A percentile compares a stretch with the other conserved stretches of the same genome.
These are phyloP conservation scores for Umbellularia californica DNA, from an alignment of 164 flowering plant species.

Conservation along the genomic window DNA sequence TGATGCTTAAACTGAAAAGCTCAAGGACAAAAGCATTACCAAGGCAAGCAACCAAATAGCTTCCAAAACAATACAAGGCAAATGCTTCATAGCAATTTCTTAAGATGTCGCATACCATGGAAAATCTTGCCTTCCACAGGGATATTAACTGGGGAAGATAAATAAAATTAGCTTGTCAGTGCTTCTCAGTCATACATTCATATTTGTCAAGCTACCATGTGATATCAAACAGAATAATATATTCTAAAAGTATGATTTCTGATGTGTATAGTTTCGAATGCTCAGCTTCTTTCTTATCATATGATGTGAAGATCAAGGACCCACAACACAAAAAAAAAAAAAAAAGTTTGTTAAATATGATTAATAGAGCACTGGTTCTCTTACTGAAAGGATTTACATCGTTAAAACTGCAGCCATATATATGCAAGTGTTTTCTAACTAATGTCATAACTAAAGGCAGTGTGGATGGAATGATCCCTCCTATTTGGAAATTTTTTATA, in stretches of 20 bases:
- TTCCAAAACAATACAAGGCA: constrained; percentile 80
- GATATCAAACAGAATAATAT: not conserved
- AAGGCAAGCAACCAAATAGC: constrained; percentile 84
- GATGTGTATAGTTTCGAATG: not conserved
- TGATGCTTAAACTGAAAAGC: not conserved
- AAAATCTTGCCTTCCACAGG: constrained; percentile 51
- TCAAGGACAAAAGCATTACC: constrained; percentile 42
- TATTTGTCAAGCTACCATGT: not conserved
- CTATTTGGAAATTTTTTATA: too few relatives aligned
- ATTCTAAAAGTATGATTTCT: not conserved
- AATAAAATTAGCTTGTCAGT: not conserved
- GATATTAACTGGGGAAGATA: constrained; percentile 60
- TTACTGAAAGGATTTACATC: too few relatives aligned
- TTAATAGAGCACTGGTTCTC: too few relatives aligned
- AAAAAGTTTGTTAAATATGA: too few relatives aligned
- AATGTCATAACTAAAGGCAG: too few relatives aligned
- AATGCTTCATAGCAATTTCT: constrained; percentile 88
- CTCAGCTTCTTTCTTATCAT: not conserved
- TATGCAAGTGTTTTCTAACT: too few relatives aligned
- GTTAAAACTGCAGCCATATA: too few relatives aligned
- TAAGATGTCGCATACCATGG: constrained; percentile 70
- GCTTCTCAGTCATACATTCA: not conserved
- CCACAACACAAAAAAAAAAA: too few relatives aligned
- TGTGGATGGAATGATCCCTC: too few relatives aligned
- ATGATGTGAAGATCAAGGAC: not conserved